phyloP scores from a whole-genome alignment of 768 basidiomycete genomes.

The Suillus ampliporus region DNA sequence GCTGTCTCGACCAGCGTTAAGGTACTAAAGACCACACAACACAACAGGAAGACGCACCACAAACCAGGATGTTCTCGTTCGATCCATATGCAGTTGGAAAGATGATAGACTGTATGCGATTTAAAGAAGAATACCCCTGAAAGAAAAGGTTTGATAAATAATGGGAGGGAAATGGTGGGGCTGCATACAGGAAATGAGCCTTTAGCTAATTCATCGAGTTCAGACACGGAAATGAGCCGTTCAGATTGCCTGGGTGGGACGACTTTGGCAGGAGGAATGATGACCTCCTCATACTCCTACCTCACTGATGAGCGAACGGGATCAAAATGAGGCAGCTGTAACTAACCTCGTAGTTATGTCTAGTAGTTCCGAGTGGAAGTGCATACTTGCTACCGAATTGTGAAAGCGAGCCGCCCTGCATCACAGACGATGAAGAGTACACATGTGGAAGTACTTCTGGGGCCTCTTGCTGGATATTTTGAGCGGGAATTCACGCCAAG shows the following conservation, averaged over 20 bases:
- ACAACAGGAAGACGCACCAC: slow-evolving; percentile 27
- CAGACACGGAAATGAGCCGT: slow-evolving; percentile 68
- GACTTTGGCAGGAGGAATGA: slow-evolving; percentile 81
- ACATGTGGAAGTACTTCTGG: slow-evolving; percentile 84
- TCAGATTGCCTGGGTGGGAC: slow-evolving; percentile 78
- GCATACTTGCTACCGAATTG: slow-evolving; percentile 78
- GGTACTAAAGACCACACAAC: background rate
- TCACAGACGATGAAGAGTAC: slow-evolving; percentile 70
- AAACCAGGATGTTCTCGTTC: slow-evolving; percentile 93
- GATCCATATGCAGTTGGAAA: slow-evolving; percentile 92
- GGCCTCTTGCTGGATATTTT: slow-evolving; percentile 49
- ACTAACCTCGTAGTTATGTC: slow-evolving; percentile 68
- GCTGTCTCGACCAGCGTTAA: slow-evolving; percentile 50
- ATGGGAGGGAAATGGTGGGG: background rate
- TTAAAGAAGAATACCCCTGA: slow-evolving; percentile 86
- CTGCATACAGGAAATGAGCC: slow-evolving; percentile 82
- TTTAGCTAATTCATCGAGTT: slow-evolving; percentile 76
- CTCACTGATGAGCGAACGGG: slow-evolving; percentile 12
- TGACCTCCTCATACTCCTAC: slow-evolving; percentile 88
- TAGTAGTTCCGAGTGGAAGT: slow-evolving; percentile 82
- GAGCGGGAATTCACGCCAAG: background rate
- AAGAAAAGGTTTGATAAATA: background rate
- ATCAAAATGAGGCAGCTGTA: slow-evolving; percentile 3
- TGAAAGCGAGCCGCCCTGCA: slow-evolving; percentile 69
- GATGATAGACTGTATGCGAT: slow-evolving; percentile 95